Base-by-base conservation (phyloP, 495 filamentous ascomycete genomes). In the Penicillium mononematosum region DNA sequence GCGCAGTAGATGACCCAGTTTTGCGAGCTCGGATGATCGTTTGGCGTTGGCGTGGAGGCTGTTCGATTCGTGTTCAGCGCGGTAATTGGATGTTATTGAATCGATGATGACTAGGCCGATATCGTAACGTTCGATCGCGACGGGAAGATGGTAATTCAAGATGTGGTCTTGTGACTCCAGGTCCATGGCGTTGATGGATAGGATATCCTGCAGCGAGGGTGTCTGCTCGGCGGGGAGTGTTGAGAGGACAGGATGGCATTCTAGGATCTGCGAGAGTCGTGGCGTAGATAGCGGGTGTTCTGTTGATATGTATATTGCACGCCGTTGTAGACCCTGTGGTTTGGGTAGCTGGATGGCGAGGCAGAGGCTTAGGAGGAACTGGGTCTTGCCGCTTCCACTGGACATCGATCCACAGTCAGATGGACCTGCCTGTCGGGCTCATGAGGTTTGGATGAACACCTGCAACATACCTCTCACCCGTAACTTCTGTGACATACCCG, bases 91-190 rank as follows among this genome's bases (percentile, higher is more conserved):
- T 0, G 94, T 91, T 36, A 98, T 84, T 19, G 87, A 91, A 75
- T 98, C 94, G 19, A 98, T 77, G 8, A 98, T 79, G 3, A 98
- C 73, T 22, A 98, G 81, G 3, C 91, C 89, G 52, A 94, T 78
- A 58, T 85, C 79, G 64, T 90, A 84, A 16, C 87, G 81, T 58
- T 80, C 63, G 7, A 97, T 82, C n/a, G 88, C 85, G 10, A 95
- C 85, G 19, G 94, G 93, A 1, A 96, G 83, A 68, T 98, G 94
- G 75, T 88, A 97, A 49, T 82, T 85, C 10, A 97, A 76, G 66
- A 98, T 96, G 72, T 98, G 94, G 55, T 97, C 92, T 74, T 98
- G 94, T 4, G 88, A 85, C 70, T 98, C 95, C 50, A 98, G 83
- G 71, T 98, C 93, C 38, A 87, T 88, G n/a, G 90, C 92, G 52